Percentiles rank a stretch among this genome's conserved stretches.
These are phyloP conservation scores for Micromonas pusilla DNA, from an alignment of 139 green algal species.

Conservation along the genomic window DNA sequence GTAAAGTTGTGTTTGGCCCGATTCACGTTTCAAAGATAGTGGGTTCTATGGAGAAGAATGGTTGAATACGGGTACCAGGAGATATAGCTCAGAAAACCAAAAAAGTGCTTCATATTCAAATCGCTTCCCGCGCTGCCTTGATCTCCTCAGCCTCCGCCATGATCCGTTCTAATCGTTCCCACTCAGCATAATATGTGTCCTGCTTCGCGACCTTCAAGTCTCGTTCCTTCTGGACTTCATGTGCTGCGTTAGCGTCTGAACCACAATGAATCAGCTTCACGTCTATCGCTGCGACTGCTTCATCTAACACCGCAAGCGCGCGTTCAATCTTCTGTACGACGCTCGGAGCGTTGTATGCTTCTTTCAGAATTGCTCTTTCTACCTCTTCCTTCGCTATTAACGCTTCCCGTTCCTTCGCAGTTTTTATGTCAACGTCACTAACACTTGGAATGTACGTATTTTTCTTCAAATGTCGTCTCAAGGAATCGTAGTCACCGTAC, in stretches of 20 bases:
- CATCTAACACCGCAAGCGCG: constrained; percentile 8
- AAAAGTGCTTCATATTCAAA: background rate
- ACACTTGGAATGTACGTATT: background rate
- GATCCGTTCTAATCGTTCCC: background rate
- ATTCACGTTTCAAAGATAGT: background rate
- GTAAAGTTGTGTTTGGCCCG: background rate
- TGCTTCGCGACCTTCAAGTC: constrained; percentile 8
- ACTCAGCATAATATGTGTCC: constrained; percentile 6
- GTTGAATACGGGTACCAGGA: too few species aligned
- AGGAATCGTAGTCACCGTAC: background rate
- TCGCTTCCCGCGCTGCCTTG: background rate
- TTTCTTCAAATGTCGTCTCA: constrained; percentile 13
- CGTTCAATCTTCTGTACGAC: constrained; percentile 20
- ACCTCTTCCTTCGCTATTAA: constrained; percentile 11
- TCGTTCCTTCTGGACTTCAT: constrained; percentile 1
- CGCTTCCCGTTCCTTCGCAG: too few species aligned
- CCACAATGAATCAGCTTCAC: background rate
- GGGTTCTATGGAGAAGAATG: too few species aligned
- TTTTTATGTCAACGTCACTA: too few species aligned
- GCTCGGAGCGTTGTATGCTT: constrained; percentile 10
- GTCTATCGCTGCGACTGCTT: constrained; percentile 7
- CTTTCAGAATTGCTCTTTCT: background rate
- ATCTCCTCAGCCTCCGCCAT: background rate
- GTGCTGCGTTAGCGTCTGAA: background rate
- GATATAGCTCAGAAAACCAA: background rate